phyloP scores from a whole-genome alignment of 441 rosid genomes.

The Syzygium syzygioides region DNA sequence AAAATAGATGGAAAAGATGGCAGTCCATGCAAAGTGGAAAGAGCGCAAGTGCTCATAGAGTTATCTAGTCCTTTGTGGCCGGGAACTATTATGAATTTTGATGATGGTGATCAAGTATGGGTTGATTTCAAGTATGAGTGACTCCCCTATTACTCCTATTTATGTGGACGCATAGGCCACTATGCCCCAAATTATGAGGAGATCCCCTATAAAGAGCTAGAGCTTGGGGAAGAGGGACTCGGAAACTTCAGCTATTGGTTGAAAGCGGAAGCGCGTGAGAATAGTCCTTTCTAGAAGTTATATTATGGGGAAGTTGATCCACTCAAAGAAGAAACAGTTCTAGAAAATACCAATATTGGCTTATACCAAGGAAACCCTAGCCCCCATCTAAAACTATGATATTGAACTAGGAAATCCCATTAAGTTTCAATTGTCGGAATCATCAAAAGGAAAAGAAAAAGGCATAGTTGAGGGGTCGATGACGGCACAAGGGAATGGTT shows the following conservation, averaged over 20 bases:
- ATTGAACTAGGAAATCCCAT: not conserved
- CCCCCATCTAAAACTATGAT: not conserved
- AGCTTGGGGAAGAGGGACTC: not conserved
- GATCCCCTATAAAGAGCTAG: not conserved
- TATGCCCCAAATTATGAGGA: not conserved
- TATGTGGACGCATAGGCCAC: not conserved
- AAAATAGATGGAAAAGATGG: not conserved
- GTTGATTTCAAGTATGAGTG: not conserved
- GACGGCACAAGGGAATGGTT: not conserved
- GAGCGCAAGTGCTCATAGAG: not conserved
- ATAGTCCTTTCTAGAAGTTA: too few species aligned
- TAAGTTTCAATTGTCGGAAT: too few species aligned
- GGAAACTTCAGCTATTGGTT: not conserved
- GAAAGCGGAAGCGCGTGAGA: not conserved
- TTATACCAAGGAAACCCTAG: not conserved
- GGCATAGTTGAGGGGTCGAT: not conserved
- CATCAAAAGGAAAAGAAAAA: too few species aligned
- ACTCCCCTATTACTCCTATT: not conserved
- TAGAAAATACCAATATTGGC: accelerated
- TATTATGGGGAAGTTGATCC: too few species aligned
- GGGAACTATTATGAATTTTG: accelerated
- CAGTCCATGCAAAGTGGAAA: accelerated
- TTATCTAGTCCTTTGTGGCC: not conserved
- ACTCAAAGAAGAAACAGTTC: not conserved
- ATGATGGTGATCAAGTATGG: too few species aligned